A percentile compares a stretch with the other conserved stretches of the same genome.
phyloP scores from a whole-genome alignment of 2,329 filamentous ascomycete genomes.

The Colletotrichum sublineola region DNA sequence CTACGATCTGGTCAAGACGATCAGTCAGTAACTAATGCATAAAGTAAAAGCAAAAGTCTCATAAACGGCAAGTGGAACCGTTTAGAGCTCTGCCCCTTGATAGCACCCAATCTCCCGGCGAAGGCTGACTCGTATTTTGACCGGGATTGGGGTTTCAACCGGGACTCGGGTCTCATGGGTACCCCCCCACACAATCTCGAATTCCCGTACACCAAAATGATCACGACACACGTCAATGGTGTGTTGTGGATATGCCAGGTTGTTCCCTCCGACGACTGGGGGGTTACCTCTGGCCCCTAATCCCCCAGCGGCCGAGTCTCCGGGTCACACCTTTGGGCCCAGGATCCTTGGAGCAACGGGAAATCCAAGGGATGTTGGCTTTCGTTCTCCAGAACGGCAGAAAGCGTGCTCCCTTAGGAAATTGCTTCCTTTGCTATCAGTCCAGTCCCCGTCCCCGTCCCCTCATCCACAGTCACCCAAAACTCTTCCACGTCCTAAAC shows the following conservation, averaged over 20 bases:
- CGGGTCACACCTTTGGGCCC: constrained; percentile 24
- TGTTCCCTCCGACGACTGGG: constrained; percentile 35
- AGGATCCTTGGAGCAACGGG: constrained; percentile 10
- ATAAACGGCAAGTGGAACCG: constrained; percentile 39
- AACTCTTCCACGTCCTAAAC: constrained; percentile 37
- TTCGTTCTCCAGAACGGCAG: constrained; percentile 13
- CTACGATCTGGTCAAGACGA: constrained; percentile 30
- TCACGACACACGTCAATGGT: constrained; percentile 38
- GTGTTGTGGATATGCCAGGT: constrained; percentile 22
- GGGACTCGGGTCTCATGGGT: constrained; percentile 28
- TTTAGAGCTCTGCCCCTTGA: constrained; percentile 20
- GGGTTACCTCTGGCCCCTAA: constrained; percentile 21
- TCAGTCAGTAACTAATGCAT: constrained; percentile 34
- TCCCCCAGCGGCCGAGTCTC: constrained; percentile 30
- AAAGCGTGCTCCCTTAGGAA: constrained; percentile 1
- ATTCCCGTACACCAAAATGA: constrained; percentile 27
- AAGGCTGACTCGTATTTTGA: constrained; percentile 37
- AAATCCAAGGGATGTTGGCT: constrained; percentile 31
- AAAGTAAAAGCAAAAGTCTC: constrained; percentile 42
- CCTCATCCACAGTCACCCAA: constrained; percentile 38
- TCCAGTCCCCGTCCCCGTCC: constrained; percentile 13
- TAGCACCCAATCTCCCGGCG: constrained; percentile 29
- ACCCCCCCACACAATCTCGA: constrained; percentile 19
- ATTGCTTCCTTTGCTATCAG: constrained; percentile 34
- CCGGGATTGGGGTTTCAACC: constrained; percentile 38